Conservation (phyloP, 1,284 basidiomycete species). For the Tilletia caries region DNA sequence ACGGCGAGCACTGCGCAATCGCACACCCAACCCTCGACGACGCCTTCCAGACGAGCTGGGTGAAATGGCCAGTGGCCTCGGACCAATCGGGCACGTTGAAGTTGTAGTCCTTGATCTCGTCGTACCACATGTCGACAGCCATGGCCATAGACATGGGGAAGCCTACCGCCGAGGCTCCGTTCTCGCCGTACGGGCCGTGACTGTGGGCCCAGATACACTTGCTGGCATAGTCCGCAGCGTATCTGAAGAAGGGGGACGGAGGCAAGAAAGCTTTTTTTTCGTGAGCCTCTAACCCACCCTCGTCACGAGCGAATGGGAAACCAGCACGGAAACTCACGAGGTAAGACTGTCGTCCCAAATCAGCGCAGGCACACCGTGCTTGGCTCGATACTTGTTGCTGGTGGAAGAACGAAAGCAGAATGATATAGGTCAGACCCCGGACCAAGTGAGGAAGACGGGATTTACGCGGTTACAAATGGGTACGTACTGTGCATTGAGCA, state of each 20-base stretch:
- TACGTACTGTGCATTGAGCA: too few species aligned
- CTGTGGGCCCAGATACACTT: conserved; percentile 32
- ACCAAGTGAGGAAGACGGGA: too few species aligned
- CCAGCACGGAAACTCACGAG: background rate
- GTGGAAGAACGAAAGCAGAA: background rate
- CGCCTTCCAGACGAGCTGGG: conserved; percentile 37
- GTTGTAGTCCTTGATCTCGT: conserved; percentile 29
- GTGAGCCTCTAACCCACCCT: background rate
- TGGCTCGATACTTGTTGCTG: conserved; percentile 28
- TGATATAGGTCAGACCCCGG: background rate
- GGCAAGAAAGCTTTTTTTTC: too few species aligned
- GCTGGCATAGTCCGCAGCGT: conserved; percentile 21
- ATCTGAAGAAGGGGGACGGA: background rate
- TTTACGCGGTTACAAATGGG: too few species aligned
- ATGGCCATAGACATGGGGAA: conserved; percentile 21
- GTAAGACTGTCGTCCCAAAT: conserved; percentile 26
- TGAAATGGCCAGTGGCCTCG: conserved; percentile 36
- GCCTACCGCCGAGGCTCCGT: conserved; percentile 27
- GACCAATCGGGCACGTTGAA: conserved; percentile 22
- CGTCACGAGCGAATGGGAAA: too few species aligned
- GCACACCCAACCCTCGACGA: conserved; percentile 27
- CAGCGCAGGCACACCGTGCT: conserved; percentile 23
- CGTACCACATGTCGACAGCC: conserved; percentile 28
- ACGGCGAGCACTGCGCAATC: conserved; percentile 19
- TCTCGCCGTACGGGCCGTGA: conserved; percentile 35